Evolutionary conservation across 345 rosid genomes (phyloP).

Genomic region (Garcia nutans): DNA sequence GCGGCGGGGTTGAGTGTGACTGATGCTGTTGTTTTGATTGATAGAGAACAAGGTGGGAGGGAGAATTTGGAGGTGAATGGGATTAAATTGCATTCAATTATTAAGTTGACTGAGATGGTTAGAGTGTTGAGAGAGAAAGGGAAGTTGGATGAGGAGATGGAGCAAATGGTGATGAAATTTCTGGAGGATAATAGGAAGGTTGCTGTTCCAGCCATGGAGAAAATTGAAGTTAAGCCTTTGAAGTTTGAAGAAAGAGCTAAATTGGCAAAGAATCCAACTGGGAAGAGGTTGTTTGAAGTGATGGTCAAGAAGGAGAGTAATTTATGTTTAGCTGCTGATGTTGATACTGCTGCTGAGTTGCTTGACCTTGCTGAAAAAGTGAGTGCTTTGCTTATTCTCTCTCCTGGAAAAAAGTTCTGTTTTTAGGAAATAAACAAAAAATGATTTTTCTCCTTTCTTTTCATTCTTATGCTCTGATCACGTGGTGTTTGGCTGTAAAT

Average conservation of each 20-base stretch:
- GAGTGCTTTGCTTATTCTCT: background rate
- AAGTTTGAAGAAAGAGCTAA: conserved; percentile 64
- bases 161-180: conserved; percentile 55
- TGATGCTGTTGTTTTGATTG: conserved; percentile 87
- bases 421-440: background rate
- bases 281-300: conserved; percentile 72
- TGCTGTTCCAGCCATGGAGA: conserved; percentile 55
- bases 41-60: conserved; percentile 91
- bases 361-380: conserved; percentile 89
- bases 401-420: background rate
- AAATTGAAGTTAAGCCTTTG: conserved; percentile 45
- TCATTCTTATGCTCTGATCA: too few relatives aligned
- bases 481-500: background rate
- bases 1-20: conserved; percentile 72
- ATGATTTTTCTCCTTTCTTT: too few relatives aligned
- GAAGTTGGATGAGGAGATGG: conserved; percentile 63
- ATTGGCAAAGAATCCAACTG: conserved; percentile 66
- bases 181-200: conserved; percentile 77
- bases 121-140: conserved; percentile 81
- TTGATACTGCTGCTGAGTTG: conserved; percentile 84
- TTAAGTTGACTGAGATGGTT: conserved; percentile 78
- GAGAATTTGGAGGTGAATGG: conserved; percentile 78
- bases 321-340: conserved; percentile 95
- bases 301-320: conserved; percentile 87
- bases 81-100: conserved; percentile 67